phyloP scores from a whole-genome alignment of 768 basidiomycete species.

The Sarcodon aspratus region DNA sequence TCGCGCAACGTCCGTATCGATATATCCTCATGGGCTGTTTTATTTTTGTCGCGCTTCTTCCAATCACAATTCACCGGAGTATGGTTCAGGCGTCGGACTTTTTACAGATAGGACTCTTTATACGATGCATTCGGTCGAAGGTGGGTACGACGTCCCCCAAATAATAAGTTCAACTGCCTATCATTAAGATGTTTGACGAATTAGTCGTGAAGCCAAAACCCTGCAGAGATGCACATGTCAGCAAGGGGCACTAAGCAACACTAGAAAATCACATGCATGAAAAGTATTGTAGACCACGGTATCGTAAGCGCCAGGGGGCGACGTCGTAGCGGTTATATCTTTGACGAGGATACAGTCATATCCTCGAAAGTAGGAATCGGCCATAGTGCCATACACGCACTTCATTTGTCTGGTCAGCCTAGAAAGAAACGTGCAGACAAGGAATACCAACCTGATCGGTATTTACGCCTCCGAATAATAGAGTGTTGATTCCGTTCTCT shows the following conservation, averaged over 20 bases:
- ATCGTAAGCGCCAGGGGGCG: conserved; percentile 42
- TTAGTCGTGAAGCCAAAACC: conserved; percentile 4
- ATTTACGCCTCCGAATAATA: conserved; percentile 57
- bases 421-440: not conserved
- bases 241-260: not conserved
- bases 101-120: too few species aligned
- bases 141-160: too few species aligned
- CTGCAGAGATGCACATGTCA: not conserved
- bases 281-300: conserved; percentile 47
- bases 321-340: conserved; percentile 54
- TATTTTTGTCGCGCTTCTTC: too few species aligned
- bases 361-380: conserved; percentile 52
- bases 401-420: conserved; percentile 10
- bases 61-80: too few species aligned
- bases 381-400: conserved; percentile 56
- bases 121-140: too few species aligned
- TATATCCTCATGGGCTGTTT: too few species aligned
- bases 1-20: too few species aligned
- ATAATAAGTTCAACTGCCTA: too few species aligned
- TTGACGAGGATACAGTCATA: conserved; percentile 50
- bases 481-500: conserved; percentile 49
- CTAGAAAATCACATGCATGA: conserved; percentile 27
- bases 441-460: conserved; percentile 42
- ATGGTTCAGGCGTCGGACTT: too few species aligned
- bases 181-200: too few species aligned